Evolutionary conservation across 345 rosid species (phyloP).

Genomic region (Heritiera fomes): DNA sequence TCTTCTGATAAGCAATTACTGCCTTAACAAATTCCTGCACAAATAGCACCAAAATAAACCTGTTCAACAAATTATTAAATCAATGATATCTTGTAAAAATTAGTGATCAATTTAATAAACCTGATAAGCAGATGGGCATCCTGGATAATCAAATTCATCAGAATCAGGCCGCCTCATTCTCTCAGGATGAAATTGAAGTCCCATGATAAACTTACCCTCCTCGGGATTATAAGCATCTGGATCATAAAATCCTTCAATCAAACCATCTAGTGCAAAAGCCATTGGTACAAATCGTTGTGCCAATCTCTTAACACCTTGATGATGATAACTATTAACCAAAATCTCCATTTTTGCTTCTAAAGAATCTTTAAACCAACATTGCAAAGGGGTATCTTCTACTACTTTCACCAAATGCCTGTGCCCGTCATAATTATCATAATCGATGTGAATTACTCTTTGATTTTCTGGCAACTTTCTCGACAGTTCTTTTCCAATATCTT

Average conservation of each 20-base stretch:
- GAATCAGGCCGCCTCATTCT: slow-evolving; percentile 60
- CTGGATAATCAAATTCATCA: slow-evolving; percentile 72
- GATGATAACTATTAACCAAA: slow-evolving; percentile 83
- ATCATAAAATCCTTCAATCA: slow-evolving; percentile 91
- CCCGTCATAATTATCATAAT: slow-evolving; percentile 77
- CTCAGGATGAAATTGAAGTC: slow-evolving; percentile 90
- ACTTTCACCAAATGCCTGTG: slow-evolving; percentile 64
- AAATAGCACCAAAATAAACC: not conserved
- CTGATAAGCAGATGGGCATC: slow-evolving; percentile 81
- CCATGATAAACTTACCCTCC: slow-evolving; percentile 82
- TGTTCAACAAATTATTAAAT: not conserved
- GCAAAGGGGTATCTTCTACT: slow-evolving; percentile 60
- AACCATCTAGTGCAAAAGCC: slow-evolving; percentile 82
- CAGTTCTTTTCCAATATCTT: slow-evolving; percentile 64
- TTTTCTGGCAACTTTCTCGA: slow-evolving; percentile 32
- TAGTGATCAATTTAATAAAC: slow-evolving; percentile 28
- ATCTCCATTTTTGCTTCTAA: slow-evolving; percentile 60
- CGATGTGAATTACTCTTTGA: slow-evolving; percentile 53
- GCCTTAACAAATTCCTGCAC: slow-evolving; percentile 86
- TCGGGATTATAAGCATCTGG: slow-evolving; percentile 70
- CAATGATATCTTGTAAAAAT: not conserved
- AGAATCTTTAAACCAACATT: slow-evolving; percentile 68
- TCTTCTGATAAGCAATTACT: slow-evolving; percentile 79
- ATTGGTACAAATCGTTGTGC: slow-evolving; percentile 71
- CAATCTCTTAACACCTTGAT: slow-evolving; percentile 80